These are phyloP conservation scores for Heterobasidion annosum DNA, from an alignment of 1,284 basidiomycete genomes.

Conservation along the genomic window DNA sequence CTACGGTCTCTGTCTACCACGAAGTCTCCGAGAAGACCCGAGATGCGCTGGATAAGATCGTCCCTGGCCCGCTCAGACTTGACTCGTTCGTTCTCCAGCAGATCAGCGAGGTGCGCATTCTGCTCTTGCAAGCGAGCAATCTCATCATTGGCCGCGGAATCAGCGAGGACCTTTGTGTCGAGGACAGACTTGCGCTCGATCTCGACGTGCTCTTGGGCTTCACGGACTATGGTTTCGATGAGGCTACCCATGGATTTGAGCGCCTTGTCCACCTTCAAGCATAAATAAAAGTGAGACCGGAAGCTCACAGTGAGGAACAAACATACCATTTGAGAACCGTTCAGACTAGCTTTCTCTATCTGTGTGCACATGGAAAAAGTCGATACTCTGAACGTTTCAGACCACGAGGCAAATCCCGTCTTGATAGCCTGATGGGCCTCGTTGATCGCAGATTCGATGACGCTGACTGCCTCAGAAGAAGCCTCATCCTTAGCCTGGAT, in stretches of 20 bases:
- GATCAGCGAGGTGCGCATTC: constrained; percentile 55
- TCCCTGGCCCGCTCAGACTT: constrained; percentile 62
- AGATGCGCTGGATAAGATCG: constrained; percentile 66
- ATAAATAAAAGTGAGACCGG: constrained; percentile 12
- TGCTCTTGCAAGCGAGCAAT: constrained; percentile 61
- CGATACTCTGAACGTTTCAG: constrained; percentile 36
- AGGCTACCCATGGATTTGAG: constrained; percentile 42
- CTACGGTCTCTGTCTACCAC: constrained; percentile 60
- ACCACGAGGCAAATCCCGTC: constrained; percentile 45
- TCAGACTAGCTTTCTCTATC: constrained; percentile 30
- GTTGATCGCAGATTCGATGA: constrained; percentile 37
- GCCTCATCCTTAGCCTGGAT: constrained; percentile 48
- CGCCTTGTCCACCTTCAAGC: constrained; percentile 35
- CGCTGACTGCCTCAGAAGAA: constrained; percentile 43
- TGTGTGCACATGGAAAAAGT: constrained; percentile 39
- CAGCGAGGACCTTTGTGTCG: constrained; percentile 41
- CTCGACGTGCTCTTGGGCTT: constrained; percentile 49
- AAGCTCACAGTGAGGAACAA: background rate
- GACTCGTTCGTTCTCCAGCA: constrained; percentile 60
- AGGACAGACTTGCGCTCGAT: constrained; percentile 43
- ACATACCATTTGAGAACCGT: constrained; percentile 35
- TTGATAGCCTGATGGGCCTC: constrained; percentile 47
- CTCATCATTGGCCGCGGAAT: constrained; percentile 48
- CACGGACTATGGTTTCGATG: constrained; percentile 50
- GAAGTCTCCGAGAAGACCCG: constrained; percentile 63